Evolutionary conservation across 352 stramenopile species (phyloP).

Genomic region (Pythium periplocum): DNA sequence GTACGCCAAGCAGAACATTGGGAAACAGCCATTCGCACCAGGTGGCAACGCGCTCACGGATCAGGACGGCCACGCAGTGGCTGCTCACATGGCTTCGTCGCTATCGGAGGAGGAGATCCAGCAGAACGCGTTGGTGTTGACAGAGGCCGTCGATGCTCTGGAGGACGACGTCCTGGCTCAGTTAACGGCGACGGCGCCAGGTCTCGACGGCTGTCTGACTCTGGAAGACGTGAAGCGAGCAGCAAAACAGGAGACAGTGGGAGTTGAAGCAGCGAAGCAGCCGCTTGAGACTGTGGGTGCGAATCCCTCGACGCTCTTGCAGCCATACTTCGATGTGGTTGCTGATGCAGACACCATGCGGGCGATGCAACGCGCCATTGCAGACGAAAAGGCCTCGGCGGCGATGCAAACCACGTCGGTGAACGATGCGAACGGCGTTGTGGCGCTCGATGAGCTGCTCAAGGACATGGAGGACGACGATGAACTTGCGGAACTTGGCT

Average conservation of each 20-base stretch:
- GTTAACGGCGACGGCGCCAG: slow-evolving; percentile 48
- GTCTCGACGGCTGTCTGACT: slow-evolving; percentile 47
- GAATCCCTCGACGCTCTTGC: slow-evolving; percentile 48
- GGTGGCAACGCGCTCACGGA: slow-evolving; percentile 56
- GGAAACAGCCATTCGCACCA: slow-evolving; percentile 66
- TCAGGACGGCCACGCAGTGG: slow-evolving; percentile 3
- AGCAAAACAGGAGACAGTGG: neutral
- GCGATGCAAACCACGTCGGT: slow-evolving; percentile 40
- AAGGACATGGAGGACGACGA: slow-evolving; percentile 67
- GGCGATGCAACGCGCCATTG: slow-evolving; percentile 46
- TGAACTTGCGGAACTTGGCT: slow-evolving; percentile 51
- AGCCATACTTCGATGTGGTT: slow-evolving; percentile 67
- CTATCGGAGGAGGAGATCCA: slow-evolving; percentile 26
- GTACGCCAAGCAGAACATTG: slow-evolving; percentile 75
- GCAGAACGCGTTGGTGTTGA: slow-evolving; percentile 35
- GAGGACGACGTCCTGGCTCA: slow-evolving; percentile 31
- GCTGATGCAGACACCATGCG: slow-evolving; percentile 41
- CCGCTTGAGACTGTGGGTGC: slow-evolving; percentile 34
- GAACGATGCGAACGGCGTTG: slow-evolving; percentile 36
- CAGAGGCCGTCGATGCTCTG: slow-evolving; percentile 9
- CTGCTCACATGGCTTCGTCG: slow-evolving; percentile 14
- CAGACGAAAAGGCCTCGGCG: slow-evolving; percentile 57
- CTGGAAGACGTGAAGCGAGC: slow-evolving; percentile 30
- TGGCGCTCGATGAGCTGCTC: slow-evolving; percentile 64
- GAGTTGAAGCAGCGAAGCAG: neutral